Percentiles rank a stretch among this genome's conserved stretches.
phyloP scores from a whole-genome alignment of 2,329 filamentous ascomycete genomes.

The Aspergillus brasiliensis region DNA sequence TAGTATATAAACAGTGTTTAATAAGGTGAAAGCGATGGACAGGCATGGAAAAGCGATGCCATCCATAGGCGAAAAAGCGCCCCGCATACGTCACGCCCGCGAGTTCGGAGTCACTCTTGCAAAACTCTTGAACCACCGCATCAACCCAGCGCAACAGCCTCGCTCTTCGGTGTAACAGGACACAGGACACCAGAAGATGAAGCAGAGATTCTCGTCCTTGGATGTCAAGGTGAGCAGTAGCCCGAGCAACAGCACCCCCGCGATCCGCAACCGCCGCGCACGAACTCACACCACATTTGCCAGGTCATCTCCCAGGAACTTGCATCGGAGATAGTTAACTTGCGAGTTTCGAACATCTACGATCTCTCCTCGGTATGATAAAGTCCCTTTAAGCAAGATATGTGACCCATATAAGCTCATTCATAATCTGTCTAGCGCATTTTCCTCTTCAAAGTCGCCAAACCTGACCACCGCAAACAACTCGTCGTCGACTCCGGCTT shows the following conservation, averaged over 20 bases:
- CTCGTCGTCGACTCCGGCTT: slow-evolving; percentile 93
- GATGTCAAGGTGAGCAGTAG: slow-evolving; percentile 54
- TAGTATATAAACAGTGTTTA: neutral
- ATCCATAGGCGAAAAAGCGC: slow-evolving; percentile 21
- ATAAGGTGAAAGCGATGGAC: slow-evolving; percentile 4
- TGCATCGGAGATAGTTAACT: slow-evolving; percentile 69
- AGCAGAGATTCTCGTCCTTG: slow-evolving; percentile 61
- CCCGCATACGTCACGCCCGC: slow-evolving; percentile 43
- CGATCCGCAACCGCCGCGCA: neutral
- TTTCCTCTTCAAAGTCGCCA: slow-evolving; percentile 91
- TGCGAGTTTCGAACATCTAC: slow-evolving; percentile 92
- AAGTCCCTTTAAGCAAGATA: neutral
- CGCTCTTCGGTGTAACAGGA: slow-evolving; percentile 11
- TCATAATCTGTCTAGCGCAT: slow-evolving; percentile 62
- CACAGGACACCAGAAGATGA: slow-evolving; percentile 46
- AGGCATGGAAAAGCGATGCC: slow-evolving; percentile 13
- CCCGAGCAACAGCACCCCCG: neutral
- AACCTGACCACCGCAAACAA: slow-evolving; percentile 85
- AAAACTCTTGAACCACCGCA: slow-evolving; percentile 17
- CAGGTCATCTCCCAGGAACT: slow-evolving; percentile 96
- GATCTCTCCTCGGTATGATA: slow-evolving; percentile 75
- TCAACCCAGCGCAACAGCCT: slow-evolving; percentile 12
- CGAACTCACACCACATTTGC: slow-evolving; percentile 3
- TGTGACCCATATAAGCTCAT: neutral
- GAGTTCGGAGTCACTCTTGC: slow-evolving; percentile 2